A percentile compares a stretch with the other conserved stretches of the same genome.
These are phyloP conservation scores for Umbelopsis vinacea DNA, from an alignment of 192 early-diverging fungal genomes.

Conservation along the genomic window DNA sequence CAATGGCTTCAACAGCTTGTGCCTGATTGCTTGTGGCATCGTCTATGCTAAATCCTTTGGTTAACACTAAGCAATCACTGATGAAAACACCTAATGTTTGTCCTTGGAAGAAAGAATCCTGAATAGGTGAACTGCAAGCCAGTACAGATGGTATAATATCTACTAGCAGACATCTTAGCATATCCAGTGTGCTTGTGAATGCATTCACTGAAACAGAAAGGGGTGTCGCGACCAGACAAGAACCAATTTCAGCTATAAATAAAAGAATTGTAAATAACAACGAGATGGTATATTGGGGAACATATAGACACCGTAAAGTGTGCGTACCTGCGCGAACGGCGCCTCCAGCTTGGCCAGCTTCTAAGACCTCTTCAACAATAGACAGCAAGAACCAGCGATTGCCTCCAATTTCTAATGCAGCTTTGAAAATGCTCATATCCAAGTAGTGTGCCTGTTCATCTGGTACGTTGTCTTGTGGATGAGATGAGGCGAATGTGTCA, in stretches of 20 bases:
- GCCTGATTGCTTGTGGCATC: not conserved
- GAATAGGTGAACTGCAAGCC: not conserved
- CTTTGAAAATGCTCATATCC: slow-evolving; percentile 41
- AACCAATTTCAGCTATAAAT: slow-evolving; percentile 41
- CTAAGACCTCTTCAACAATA: slow-evolving; percentile 42
- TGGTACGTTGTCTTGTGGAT: slow-evolving; percentile 21
- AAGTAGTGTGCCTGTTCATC: slow-evolving; percentile 33
- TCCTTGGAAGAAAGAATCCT: slow-evolving; percentile 45
- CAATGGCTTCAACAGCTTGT: not conserved
- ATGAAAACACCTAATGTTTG: slow-evolving; percentile 48
- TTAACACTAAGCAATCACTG: slow-evolving; percentile 42
- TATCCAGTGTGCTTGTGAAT: slow-evolving; percentile 25
- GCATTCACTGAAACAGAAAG: slow-evolving; percentile 23
- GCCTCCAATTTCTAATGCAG: slow-evolving; percentile 42
- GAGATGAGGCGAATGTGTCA: slow-evolving; percentile 17
- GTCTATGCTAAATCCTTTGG: slow-evolving; percentile 5
- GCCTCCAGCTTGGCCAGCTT: slow-evolving; percentile 45
- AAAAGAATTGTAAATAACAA: too few species aligned
- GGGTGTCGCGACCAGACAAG: slow-evolving; percentile 39
- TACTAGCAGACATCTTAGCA: slow-evolving; percentile 33
- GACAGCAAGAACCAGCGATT: slow-evolving; percentile 37
- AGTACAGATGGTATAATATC: slow-evolving; percentile 33
- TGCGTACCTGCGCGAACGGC: slow-evolving; percentile 44
- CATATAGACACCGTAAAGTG: too few species aligned
- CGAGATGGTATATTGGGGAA: too few species aligned